Evolutionary conservation across 352 stramenopile genomes (phyloP).

Genomic region (Phytophthora hybrid): DNA sequence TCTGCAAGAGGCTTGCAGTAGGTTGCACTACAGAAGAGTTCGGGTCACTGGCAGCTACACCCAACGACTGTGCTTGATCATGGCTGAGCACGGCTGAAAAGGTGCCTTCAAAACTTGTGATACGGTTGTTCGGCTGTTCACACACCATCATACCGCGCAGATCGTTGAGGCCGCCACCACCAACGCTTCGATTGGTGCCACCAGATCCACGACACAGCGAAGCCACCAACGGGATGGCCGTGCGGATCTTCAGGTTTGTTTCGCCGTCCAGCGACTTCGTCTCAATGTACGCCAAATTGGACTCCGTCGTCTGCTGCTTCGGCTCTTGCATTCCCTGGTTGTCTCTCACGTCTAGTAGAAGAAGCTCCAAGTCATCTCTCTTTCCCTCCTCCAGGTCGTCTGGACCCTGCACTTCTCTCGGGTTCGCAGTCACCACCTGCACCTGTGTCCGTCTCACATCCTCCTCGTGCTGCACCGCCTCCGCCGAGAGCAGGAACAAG

Average conservation of each 20-base stretch:
- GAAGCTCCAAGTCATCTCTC: not conserved
- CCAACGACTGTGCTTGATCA: slow-evolving; percentile 47
- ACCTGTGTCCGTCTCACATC: slow-evolving; percentile 16
- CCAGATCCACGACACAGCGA: slow-evolving; percentile 33
- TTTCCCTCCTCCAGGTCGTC: slow-evolving; percentile 28
- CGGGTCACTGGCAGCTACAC: slow-evolving; percentile 31
- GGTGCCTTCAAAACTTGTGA: slow-evolving; percentile 85
- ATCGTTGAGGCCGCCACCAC: slow-evolving; percentile 47
- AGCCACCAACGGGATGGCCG: slow-evolving; percentile 66
- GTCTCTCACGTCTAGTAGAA: not conserved
- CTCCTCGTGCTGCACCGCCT: slow-evolving; percentile 60
- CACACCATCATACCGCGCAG: slow-evolving; percentile 74
- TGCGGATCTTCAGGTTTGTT: slow-evolving; percentile 88
- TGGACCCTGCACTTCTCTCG: slow-evolving; percentile 5
- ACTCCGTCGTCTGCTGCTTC: slow-evolving; percentile 32
- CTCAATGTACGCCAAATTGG: slow-evolving; percentile 81
- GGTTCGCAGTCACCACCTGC: not conserved
- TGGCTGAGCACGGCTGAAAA: slow-evolving; percentile 57
- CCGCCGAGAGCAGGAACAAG: slow-evolving; percentile 70
- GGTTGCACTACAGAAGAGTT: slow-evolving; percentile 6
- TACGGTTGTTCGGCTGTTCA: slow-evolving; percentile 85
- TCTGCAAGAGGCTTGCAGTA: slow-evolving; percentile 32
- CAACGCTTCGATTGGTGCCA: too few species aligned
- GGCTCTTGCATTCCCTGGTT: not conserved
- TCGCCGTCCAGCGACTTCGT: slow-evolving; percentile 89